phyloP scores from a whole-genome alignment of 2,329 filamentous ascomycete genomes.

The Xylaria sp. region DNA sequence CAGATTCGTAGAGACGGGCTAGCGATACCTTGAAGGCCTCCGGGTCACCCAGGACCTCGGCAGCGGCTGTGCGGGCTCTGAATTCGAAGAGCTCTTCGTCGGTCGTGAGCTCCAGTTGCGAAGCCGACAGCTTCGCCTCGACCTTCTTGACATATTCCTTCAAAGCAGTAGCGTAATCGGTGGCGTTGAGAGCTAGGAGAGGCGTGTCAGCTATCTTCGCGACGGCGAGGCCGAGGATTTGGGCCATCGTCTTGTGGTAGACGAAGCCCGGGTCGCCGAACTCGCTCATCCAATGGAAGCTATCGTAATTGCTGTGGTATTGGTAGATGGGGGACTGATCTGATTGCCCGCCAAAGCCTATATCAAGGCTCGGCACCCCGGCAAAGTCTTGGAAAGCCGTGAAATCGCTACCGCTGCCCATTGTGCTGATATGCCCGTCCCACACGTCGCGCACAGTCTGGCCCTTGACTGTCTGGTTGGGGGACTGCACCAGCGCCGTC shows the following conservation, averaged over 20 bases:
- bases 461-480: constrained; percentile 72
- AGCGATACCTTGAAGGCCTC: constrained; percentile 46
- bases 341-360: constrained; percentile 55
- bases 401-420: constrained; percentile 75
- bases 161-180: constrained; percentile 64
- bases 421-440: constrained; percentile 62
- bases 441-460: constrained; percentile 72
- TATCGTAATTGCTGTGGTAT: constrained; percentile 92
- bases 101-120: constrained; percentile 27
- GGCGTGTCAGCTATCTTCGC: constrained; percentile 64
- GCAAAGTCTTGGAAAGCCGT: constrained; percentile 75
- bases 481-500: constrained; percentile 64
- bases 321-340: constrained; percentile 65
- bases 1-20: constrained; percentile 40
- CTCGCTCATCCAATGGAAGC: constrained; percentile 83
- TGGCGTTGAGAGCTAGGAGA: constrained; percentile 65
- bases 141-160: constrained; percentile 54
- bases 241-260: constrained; percentile 69
- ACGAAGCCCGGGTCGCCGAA: constrained; percentile 72
- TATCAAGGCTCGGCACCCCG: constrained; percentile 66
- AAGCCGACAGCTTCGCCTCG: constrained; percentile 49
- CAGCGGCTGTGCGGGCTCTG: constrained; percentile 26
- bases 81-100: constrained; percentile 37
- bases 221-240: constrained; percentile 64
- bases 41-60: constrained; percentile 39